Evolutionary conservation across 2,329 filamentous ascomycete species (phyloP).

Genomic region (Pseudogymnoascus sp.): DNA sequence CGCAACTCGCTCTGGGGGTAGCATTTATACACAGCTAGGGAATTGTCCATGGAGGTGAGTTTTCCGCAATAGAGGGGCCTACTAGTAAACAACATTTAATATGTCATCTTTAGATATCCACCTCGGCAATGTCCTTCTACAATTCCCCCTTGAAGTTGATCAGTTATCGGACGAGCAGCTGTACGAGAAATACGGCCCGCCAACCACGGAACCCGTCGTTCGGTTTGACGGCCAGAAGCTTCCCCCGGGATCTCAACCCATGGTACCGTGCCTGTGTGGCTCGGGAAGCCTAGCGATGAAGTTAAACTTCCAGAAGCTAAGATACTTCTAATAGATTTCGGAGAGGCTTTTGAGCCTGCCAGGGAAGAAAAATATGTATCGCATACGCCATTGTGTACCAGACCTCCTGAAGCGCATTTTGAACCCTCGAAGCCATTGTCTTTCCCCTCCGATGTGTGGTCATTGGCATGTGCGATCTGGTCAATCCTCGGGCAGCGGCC

Average conservation of each 20-base stretch:
- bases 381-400: background rate
- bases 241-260: background rate
- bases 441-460: conserved; percentile 19
- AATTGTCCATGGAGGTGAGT: conserved; percentile 19
- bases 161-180: conserved; percentile 21
- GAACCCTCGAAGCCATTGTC: conserved; percentile 11
- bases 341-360: conserved; percentile 17
- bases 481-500: conserved; percentile 16
- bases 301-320: conserved; percentile 13
- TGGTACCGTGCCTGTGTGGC: background rate
- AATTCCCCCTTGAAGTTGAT: conserved; percentile 22
- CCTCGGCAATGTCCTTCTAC: conserved; percentile 26
- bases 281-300: conserved; percentile 13
- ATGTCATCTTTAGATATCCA: conserved; percentile 24
- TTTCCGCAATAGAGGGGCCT: background rate
- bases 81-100: conserved; percentile 5
- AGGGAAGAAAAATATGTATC: background rate
- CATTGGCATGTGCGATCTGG: conserved; percentile 16
- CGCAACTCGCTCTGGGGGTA: conserved; percentile 24
- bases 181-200: conserved; percentile 23
- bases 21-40: conserved; percentile 23
- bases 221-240: background rate
- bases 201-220: conserved; percentile 14
- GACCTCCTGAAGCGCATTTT: conserved; percentile 16
- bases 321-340: conserved; percentile 20